Percentiles rank a stretch among this genome's conserved stretches.
Evolutionary conservation across 2,329 filamentous ascomycete species (phyloP).

Genomic region (Blastomyces silverae): DNA sequence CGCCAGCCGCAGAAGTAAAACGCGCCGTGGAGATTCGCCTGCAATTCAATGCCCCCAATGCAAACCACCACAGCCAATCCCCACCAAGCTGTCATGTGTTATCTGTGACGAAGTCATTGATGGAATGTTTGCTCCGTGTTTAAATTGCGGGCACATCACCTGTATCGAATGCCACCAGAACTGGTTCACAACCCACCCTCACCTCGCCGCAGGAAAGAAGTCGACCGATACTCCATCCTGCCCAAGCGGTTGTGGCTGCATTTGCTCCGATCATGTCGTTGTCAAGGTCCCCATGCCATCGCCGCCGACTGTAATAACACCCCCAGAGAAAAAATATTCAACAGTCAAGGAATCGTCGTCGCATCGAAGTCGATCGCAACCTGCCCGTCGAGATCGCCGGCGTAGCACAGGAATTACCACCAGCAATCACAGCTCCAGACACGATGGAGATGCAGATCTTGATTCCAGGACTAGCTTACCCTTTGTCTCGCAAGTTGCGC

Average conservation of each 20-base stretch:
- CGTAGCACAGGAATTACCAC: slow-evolving; percentile 1
- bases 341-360: neutral
- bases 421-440: slow-evolving; percentile 14
- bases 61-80: slow-evolving; percentile 30
- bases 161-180: slow-evolving; percentile 41
- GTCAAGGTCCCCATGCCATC: slow-evolving; percentile 31
- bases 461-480: slow-evolving; percentile 35
- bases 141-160: slow-evolving; percentile 44
- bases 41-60: slow-evolving; percentile 33
- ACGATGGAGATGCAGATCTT: slow-evolving; percentile 33
- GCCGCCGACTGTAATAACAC: slow-evolving; percentile 16
- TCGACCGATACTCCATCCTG: slow-evolving; percentile 28
- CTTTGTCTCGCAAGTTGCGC: slow-evolving; percentile 35
- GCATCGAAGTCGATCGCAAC: slow-evolving; percentile 11
- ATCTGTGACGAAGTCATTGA: slow-evolving; percentile 41
- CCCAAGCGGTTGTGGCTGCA: slow-evolving; percentile 45
- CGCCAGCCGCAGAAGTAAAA: slow-evolving; percentile 24
- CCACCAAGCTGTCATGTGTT: slow-evolving; percentile 37
- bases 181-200: slow-evolving; percentile 35
- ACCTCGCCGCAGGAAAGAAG: slow-evolving; percentile 12
- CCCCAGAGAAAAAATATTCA: slow-evolving; percentile 21
- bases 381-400: slow-evolving; percentile 18
- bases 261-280: slow-evolving; percentile 37
- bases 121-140: slow-evolving; percentile 43
- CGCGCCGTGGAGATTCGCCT: slow-evolving; percentile 20